Conservation (phyloP, 495 filamentous ascomycete genomes). For the Aspergillus bertholletiae region DNA sequence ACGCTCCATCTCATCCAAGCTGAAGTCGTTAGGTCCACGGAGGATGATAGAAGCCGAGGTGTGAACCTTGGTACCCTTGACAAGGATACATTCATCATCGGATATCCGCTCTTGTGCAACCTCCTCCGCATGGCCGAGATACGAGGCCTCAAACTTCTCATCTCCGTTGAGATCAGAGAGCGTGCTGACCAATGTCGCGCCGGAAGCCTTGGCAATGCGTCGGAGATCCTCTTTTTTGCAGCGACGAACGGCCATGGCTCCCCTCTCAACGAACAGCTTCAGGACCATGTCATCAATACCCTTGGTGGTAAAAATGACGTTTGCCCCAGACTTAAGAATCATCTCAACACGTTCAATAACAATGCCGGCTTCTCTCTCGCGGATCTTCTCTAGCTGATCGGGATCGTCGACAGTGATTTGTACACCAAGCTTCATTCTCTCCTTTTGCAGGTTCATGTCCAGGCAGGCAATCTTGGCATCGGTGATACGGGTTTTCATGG, state of each 20-base stretch:
- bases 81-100: conserved; percentile 96
- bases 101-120: conserved; percentile 96
- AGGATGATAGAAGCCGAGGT: conserved; percentile 95
- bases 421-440: conserved; percentile 97
- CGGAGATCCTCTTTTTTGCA: conserved; percentile 99
- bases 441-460: conserved; percentile 98
- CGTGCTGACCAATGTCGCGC: conserved; percentile 86
- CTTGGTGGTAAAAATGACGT: conserved; percentile 95
- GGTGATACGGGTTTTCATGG: conserved; percentile 88
- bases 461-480: conserved; percentile 97
- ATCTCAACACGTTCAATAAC: conserved; percentile 93
- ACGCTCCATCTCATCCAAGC: conserved; percentile 98
- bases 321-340: conserved; percentile 96
- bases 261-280: conserved; percentile 91
- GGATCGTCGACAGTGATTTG: conserved; percentile 98
- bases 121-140: conserved; percentile 88
- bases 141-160: conserved; percentile 89
- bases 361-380: conserved; percentile 86
- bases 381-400: conserved; percentile 93
- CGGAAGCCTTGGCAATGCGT: conserved; percentile 93
- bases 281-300: conserved; percentile 95
- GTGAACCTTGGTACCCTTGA: conserved; percentile 93
- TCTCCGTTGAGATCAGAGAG: conserved; percentile 97
- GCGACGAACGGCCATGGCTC: conserved; percentile 91
- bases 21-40: conserved; percentile 92